A percentile compares a stretch with the other conserved stretches of the same genome.
These are phyloP conservation scores for Digitaria exilis DNA, from an alignment of 202 grass and related monocot species.

Conservation along the genomic window DNA sequence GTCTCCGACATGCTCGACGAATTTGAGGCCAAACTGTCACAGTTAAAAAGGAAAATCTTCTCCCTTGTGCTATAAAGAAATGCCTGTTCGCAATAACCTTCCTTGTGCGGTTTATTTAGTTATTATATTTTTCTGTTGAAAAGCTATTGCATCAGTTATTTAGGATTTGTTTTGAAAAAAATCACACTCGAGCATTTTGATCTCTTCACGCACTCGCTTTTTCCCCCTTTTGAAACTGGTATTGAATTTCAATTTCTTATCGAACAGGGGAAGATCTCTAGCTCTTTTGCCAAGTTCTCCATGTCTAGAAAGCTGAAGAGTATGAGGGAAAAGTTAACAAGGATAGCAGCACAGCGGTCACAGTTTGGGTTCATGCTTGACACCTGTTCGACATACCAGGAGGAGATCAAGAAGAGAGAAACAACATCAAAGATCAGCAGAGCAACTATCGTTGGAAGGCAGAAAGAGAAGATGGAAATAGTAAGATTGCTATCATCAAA, in stretches of 20 bases:
- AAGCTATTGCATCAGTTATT: neutral
- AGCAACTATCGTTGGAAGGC: neutral
- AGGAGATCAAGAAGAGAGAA: neutral
- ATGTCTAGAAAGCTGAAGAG: neutral
- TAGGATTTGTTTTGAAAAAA: too few species aligned
- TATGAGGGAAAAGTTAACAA: neutral
- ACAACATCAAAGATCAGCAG: neutral
- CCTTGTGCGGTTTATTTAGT: neutral
- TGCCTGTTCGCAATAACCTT: neutral
- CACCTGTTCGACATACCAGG: neutral
- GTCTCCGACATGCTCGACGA: neutral
- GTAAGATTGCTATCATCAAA: neutral
- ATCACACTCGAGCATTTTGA: too few species aligned
- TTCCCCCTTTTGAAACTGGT: neutral
- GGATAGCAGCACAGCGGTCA: neutral
- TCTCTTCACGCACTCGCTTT: too few species aligned
- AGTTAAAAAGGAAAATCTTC: too few species aligned
- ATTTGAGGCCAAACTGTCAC: neutral
- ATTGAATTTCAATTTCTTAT: neutral
- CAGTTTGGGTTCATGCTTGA: neutral
- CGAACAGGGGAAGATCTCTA: neutral
- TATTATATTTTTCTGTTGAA: neutral
- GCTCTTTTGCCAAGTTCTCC: neutral
- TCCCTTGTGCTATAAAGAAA: too few species aligned
- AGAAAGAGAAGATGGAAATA: neutral